A percentile compares a stretch with the other conserved stretches of the same genome.
Conservation (phyloP, 2,329 filamentous ascomycete species). For the Curvularia sp. region DNA sequence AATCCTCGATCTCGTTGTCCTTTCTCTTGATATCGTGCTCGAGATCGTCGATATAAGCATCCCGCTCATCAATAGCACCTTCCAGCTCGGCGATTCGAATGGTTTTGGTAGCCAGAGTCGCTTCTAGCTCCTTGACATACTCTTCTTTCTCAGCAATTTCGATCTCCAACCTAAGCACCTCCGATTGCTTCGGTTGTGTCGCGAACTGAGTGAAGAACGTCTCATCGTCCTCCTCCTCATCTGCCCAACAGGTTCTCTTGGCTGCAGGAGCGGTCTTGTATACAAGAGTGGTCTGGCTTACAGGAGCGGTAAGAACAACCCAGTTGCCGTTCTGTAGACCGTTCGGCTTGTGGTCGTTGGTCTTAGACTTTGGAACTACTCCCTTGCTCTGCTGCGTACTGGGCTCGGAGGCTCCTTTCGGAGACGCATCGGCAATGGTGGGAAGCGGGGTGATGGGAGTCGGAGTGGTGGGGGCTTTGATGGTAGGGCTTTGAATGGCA, state of each 20-base stretch:
- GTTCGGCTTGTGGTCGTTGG: conserved; percentile 4
- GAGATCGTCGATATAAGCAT: conserved; percentile 13
- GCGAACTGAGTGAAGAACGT: conserved; percentile 16
- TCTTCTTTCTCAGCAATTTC: conserved; percentile 12
- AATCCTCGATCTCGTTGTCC: background rate
- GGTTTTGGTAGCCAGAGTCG: conserved; percentile 10
- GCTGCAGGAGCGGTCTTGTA: background rate
- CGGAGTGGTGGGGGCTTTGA: too few species aligned
- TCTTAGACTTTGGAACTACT: conserved; percentile 10
- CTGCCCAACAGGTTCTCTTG: conserved; percentile 27
- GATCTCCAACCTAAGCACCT: conserved; percentile 4
- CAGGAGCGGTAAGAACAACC: background rate
- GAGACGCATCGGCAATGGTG: conserved; percentile 1
- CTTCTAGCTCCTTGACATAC: conserved; percentile 24
- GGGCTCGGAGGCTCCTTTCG: background rate
- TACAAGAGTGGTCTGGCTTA: background rate
- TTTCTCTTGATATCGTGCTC: conserved; percentile 7
- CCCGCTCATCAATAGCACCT: conserved; percentile 10
- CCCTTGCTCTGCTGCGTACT: conserved; percentile 9
- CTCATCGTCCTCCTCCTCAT: conserved; percentile 31
- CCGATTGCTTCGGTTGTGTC: background rate
- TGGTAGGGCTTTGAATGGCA: too few species aligned
- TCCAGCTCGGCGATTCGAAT: conserved; percentile 22
- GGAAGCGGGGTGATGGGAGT: background rate
- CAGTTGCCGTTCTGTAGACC: background rate